Evolutionary conservation across 1,284 basidiomycete genomes (phyloP).

Genomic region (Somion occarium): DNA sequence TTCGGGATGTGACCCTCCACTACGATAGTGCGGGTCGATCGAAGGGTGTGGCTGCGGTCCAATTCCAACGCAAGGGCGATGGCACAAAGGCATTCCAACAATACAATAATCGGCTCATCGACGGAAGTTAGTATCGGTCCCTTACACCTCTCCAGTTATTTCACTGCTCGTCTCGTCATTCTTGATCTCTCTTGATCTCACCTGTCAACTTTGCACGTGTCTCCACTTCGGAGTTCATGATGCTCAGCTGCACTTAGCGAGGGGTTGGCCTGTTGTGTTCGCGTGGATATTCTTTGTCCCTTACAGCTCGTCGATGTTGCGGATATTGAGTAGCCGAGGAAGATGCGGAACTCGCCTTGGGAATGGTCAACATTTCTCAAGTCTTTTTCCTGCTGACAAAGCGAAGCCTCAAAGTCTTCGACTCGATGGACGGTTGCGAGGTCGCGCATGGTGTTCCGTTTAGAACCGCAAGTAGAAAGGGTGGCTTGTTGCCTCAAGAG

Average conservation of each 20-base stretch:
- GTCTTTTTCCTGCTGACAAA: too few relatives aligned
- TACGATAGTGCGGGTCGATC: conserved; percentile 85
- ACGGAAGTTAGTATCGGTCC: conserved; percentile 96
- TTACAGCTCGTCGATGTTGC: neutral
- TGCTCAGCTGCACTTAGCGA: neutral
- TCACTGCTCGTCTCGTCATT: conserved; percentile 17
- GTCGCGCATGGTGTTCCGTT: too few relatives aligned
- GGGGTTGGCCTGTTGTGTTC: neutral
- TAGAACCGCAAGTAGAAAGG: too few relatives aligned
- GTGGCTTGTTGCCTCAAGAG: neutral
- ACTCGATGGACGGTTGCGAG: neutral
- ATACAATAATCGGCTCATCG: conserved; percentile 99
- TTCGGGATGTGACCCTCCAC: conserved; percentile 79
- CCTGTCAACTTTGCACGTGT: conserved; percentile 17
- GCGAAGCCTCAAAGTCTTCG: neutral
- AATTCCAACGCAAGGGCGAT: conserved; percentile 85
- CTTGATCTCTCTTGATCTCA: too few relatives aligned
- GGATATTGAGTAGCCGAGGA: neutral
- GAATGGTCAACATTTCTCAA: neutral
- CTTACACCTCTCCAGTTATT: conserved; percentile 37
- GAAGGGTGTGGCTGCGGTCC: conserved; percentile 86
- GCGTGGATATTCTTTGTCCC: neutral
- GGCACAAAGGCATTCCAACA: conserved; percentile 89
- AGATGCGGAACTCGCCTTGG: neutral
- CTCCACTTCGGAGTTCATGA: conserved; percentile 13